Evolutionary conservation across 352 stramenopile genomes (phyloP), one percentile per base, ranked within the genome.

Genomic region (Plasmopara viticola): DNA sequence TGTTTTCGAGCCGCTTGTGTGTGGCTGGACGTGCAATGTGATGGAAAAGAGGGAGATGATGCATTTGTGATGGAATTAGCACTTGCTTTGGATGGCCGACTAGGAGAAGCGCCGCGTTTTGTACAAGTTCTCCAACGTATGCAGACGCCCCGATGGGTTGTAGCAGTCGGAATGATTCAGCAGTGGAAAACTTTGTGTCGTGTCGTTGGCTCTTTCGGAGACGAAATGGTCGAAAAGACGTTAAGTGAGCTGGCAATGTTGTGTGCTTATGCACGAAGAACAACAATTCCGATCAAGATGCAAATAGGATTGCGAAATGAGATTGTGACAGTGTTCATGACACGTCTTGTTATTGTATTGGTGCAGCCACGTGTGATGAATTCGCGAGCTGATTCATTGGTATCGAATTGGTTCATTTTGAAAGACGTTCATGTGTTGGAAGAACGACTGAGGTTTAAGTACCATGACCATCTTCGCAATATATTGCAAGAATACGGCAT

Each of bases 1-100:
- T 88, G 76, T 46, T 87, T 91, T 53, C 76, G 70, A 0, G 62
- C 65, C 2, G 68, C 71, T 4, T 86, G 72, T 20, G 62, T 65
- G 39, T 88, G 72, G 74, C 57, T 89, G 45, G 52, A 90, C 15
- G 50, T 90, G 4, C 34, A 42, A 6, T 40, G 81, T 35, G 34
- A 55, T 9, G 61, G 69, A 15, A 55, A 48, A 5, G 31, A 57
- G 15, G 44, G 64, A 14, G 54, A 59, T 33, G 25, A 62, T 48
- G 35, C 54, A 0, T 60, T 72, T 28, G 57, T 74, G 6, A 44
- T 57, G 5, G 66, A 72, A 25, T 62, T 94, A 34, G 66, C 69
- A 7, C 46, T 75, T 17, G 81, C 78, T 5, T 68, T 94, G 1
- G 84, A 94, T 33, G 77, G 81, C 29, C 66, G 70, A 29, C 53